These are phyloP conservation scores for Cadophora luteo-olivacea DNA, from an alignment of 2,329 filamentous ascomycete genomes.

Conservation along the genomic window DNA sequence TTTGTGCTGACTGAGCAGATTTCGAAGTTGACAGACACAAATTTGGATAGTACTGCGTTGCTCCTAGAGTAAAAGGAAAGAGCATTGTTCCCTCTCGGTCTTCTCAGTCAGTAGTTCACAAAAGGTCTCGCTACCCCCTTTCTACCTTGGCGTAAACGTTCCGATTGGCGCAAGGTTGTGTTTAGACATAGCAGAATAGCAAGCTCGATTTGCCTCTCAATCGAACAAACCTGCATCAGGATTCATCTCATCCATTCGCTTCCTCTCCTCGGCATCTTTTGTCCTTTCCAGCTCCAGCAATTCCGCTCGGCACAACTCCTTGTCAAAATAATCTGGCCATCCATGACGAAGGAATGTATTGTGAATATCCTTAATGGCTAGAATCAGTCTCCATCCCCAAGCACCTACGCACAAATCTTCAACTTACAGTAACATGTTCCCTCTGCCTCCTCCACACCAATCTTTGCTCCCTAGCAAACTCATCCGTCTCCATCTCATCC, in stretches of 20 bases:
- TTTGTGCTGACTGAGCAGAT: no score
- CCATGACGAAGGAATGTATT: neutral
- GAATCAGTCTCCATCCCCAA: neutral
- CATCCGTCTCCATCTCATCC: neutral
- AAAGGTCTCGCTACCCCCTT: neutral
- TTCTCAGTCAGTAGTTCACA: no score
- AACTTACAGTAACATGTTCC: neutral
- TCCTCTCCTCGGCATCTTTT: neutral
- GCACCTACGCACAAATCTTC: neutral
- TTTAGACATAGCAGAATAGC: neutral
- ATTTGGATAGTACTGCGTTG: no score
- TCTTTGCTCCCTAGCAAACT: neutral
- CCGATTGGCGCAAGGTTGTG: neutral
- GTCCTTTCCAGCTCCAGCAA: neutral
- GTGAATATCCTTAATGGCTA: neutral
- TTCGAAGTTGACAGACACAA: no score
- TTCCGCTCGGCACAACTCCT: neutral
- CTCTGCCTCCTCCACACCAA: neutral
- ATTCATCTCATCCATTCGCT: neutral
- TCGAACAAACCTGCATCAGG: neutral
- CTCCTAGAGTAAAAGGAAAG: no score
- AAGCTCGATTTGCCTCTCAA: neutral
- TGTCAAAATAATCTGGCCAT: neutral
- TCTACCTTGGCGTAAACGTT: neutral
- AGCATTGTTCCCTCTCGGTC: no score